These are phyloP conservation scores for Xylaria sp. DNA, from an alignment of 2,329 filamentous ascomycete species.

Conservation along the genomic window DNA sequence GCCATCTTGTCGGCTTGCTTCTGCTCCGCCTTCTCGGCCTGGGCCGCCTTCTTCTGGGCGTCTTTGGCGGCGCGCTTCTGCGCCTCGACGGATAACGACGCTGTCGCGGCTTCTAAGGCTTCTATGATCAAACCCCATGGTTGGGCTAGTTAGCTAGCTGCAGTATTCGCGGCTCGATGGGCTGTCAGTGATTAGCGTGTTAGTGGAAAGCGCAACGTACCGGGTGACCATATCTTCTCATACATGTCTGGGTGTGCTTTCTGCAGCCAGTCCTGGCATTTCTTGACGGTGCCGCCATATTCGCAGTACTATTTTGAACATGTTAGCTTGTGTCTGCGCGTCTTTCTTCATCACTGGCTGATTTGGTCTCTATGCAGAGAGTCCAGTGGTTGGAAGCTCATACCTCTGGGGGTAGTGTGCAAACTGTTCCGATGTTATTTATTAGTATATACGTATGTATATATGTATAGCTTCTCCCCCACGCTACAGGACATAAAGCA, in stretches of 20 bases:
- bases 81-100: constrained; percentile 86
- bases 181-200: too few relatives aligned
- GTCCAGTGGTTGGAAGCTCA: constrained; percentile 7
- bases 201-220: constrained; percentile 58
- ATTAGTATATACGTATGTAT: constrained; percentile 19
- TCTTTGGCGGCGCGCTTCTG: constrained; percentile 97
- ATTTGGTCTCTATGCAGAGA: constrained; percentile 10
- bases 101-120: constrained; percentile 84
- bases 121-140: too few relatives aligned
- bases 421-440: constrained; percentile 58
- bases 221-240: constrained; percentile 83
- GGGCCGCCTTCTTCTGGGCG: constrained; percentile 94
- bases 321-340: constrained; percentile 22
- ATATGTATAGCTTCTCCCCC: constrained; percentile 13
- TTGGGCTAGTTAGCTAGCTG: too few relatives aligned
- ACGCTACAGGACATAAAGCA: neutral
- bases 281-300: constrained; percentile 95
- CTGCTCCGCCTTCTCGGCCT: constrained; percentile 87
- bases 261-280: constrained; percentile 96
- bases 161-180: too few relatives aligned
- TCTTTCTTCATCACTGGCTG: neutral
- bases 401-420: constrained; percentile 74
- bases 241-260: constrained; percentile 80
- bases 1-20: constrained; percentile 86
- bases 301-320: constrained; percentile 84